Evolutionary conservation across 2,329 filamentous ascomycete species (phyloP).

Genomic region (Claviceps sp.): DNA sequence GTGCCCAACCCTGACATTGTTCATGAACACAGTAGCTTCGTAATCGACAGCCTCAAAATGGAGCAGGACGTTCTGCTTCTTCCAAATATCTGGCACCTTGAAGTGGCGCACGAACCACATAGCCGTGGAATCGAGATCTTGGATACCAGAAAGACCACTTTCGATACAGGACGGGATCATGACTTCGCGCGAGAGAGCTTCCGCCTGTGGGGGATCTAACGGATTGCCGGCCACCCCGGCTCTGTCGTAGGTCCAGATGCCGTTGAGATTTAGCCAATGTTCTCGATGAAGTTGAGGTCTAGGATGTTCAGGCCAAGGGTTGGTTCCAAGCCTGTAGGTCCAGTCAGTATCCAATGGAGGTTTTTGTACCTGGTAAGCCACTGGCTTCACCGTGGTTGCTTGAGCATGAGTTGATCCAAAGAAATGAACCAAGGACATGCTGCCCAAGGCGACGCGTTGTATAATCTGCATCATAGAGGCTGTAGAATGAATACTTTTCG

Average conservation of each 20-base stretch:
- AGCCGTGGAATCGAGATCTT: slow-evolving; percentile 24
- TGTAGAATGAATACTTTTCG: no score
- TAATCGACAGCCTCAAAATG: slow-evolving; percentile 49
- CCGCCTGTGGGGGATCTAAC: slow-evolving; percentile 9
- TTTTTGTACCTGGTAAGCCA: slow-evolving; percentile 23
- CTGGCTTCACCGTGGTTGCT: neutral
- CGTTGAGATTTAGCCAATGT: slow-evolving; percentile 42
- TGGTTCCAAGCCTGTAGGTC: slow-evolving; percentile 37
- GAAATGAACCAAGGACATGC: neutral
- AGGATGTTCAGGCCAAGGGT: slow-evolving; percentile 45
- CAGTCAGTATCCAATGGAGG: slow-evolving; percentile 36
- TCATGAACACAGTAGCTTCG: slow-evolving; percentile 44
- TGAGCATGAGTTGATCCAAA: neutral
- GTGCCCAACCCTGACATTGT: slow-evolving; percentile 35
- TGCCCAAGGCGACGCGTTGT: neutral
- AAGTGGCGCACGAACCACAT: slow-evolving; percentile 42
- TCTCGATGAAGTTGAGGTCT: slow-evolving; percentile 41
- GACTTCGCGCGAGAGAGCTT: slow-evolving; percentile 23
- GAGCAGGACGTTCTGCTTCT: slow-evolving; percentile 29
- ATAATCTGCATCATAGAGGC: neutral
- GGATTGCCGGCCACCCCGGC: slow-evolving; percentile 12
- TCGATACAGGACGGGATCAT: slow-evolving; percentile 31
- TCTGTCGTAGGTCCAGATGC: slow-evolving; percentile 41
- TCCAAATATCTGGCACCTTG: slow-evolving; percentile 33
- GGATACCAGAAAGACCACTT: slow-evolving; percentile 35